phyloP scores from a whole-genome alignment of 2,329 filamentous ascomycete species.

The Phaeomoniella chlamydospora region DNA sequence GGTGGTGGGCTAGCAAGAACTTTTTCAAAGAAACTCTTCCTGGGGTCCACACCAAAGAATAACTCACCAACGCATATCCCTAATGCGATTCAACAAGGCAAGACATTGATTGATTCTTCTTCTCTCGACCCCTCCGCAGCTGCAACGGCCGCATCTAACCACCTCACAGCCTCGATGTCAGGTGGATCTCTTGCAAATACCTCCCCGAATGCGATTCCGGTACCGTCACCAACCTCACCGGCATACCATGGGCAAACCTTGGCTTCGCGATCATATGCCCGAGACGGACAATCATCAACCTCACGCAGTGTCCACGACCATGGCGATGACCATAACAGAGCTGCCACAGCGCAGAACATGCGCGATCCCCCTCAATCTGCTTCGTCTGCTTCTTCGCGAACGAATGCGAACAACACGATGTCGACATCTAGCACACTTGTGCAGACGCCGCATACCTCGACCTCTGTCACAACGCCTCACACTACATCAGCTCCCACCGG shows the following conservation, averaged over 20 bases:
- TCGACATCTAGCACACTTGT: background rate
- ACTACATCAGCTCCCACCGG: slow-evolving; percentile 1
- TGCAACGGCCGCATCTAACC: slow-evolving; percentile 54
- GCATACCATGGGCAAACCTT: slow-evolving; percentile 26
- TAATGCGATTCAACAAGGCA: slow-evolving; percentile 48
- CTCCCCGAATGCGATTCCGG: slow-evolving; percentile 36
- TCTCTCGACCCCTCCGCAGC: slow-evolving; percentile 55
- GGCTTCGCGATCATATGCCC: slow-evolving; percentile 26
- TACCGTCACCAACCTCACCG: slow-evolving; percentile 30
- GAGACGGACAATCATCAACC: slow-evolving; percentile 13
- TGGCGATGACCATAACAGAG: slow-evolving; percentile 15
- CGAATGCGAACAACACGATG: background rate
- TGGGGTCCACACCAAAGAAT: slow-evolving; percentile 59
- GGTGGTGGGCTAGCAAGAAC: slow-evolving; percentile 50
- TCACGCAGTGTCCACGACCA: slow-evolving; percentile 19
- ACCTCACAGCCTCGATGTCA: slow-evolving; percentile 51
- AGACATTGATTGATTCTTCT: slow-evolving; percentile 35
- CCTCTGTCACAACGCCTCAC: slow-evolving; percentile 10
- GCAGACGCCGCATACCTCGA: slow-evolving; percentile 8
- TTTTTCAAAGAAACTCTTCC: slow-evolving; percentile 58
- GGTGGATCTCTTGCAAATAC: slow-evolving; percentile 53
- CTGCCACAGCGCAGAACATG: background rate
- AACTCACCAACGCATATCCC: slow-evolving; percentile 60
- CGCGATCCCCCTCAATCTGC: slow-evolving; percentile 1
- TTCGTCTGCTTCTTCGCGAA: background rate